Base-by-base conservation (phyloP, 2,329 filamentous ascomycete species). In the Trichoderma semiorbis region DNA sequence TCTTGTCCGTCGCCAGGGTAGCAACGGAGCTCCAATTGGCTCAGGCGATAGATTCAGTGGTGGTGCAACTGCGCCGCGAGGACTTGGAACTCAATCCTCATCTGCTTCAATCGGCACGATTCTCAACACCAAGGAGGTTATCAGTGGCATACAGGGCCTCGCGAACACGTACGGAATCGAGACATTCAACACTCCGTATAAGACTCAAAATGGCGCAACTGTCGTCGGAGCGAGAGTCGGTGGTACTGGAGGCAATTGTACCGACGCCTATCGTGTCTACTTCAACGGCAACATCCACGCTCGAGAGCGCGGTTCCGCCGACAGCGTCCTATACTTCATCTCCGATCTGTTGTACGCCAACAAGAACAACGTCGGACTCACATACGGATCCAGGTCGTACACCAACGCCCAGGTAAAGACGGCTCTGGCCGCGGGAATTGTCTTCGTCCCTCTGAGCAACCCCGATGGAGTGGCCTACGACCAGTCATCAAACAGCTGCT, bases 301-400 rank as follows among this genome's bases (percentile, higher is more conserved):
- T 10, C 85, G 88, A 28, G 88, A 90, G 78, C 85, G 88, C 11
- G 88, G 87, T 30, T 85, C 84, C 0, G 83, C 87, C 0, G 88
- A 90, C 75, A 82, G 86, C 72, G 80, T 89, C 16, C 78, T 90
- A 57, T 89, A 89, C 81, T 89, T 88, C 79, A 81, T 89, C 34
- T 80, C 86, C 0, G 88, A 90, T 75, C 81, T 90, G 5, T 82
- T 90, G 4, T 83, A 84, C 61, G 88, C 88, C 21, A 82, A 85
- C 74, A 83, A 84, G 75, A 79, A 83, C 39, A 81, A 83, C 26
- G 82, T 80, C 4, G 87, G 87, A 7, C 76, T 90, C 11, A 81
- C 78, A 2, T 90, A 88, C 74, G 88, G 87, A 60, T 80, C 79
- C 69, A 84, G 85, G 74, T 81, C 80, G 0, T 90, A 88, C 78